Evolutionary conservation across 2,329 filamentous ascomycete species (phyloP), one percentile per base, ranked within the genome.

Genomic region (Lecanosticta acicola): DNA sequence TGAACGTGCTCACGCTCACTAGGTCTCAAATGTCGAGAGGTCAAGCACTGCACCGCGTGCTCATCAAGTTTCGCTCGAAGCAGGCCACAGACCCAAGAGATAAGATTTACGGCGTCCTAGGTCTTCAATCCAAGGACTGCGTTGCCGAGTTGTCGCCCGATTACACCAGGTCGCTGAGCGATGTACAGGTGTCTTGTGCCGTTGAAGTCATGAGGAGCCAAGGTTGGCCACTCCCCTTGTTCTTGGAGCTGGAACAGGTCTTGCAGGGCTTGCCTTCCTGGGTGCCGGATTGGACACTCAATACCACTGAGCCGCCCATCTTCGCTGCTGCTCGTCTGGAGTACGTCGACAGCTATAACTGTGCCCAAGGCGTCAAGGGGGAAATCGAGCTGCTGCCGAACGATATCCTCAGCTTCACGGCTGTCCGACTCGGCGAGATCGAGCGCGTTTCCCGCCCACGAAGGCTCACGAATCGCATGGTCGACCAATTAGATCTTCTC

Each of bases 241-340:
- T 32, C 18, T 34, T 37, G 3, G 24, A 38, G 3, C 39, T 47
- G 11, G 33, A 38, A 24, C 45, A 47, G 2, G 20, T n/a, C n/a
- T 13, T 42, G 4, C 4, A 19, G 9, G 18, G 13, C 1, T 17
- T 47, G 14, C 45, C 39, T 4, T 42, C 39, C 10, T 47, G 45
- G 45, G 39, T 47, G 35, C 45, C 45, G 3, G 45, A 47, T 16
- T 47, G 45, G 45, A 38, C 44, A n/a, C 32, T 10, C n/a, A 16
- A 17, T 33, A 13, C 32, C 10, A 32, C 13, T 13, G 33, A 32
- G 8, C 21, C 45, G 13, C 29, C 19, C 32, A 20, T 24, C 5
- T 26, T 16, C 3, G 3, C 7, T 2, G 4, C 37, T 24, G 37
- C 17, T 13, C 19, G 37, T 8, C 19, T 39, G 2, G 18, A 24